phyloP scores from a whole-genome alignment of 1,284 basidiomycete species.

The Pulchroboletus neoregius region DNA sequence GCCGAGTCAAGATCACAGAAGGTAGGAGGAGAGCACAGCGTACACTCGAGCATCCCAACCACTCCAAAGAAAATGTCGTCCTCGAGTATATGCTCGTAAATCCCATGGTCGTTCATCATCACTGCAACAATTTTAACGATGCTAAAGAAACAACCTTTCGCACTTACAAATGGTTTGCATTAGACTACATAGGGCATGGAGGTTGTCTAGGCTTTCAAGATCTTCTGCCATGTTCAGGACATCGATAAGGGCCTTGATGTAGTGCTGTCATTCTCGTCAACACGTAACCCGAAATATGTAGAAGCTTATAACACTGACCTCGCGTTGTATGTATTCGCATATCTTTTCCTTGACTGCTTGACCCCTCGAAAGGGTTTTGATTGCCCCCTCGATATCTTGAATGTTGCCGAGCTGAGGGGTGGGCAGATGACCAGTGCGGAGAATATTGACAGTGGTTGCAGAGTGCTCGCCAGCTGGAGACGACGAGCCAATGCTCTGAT shows the following conservation, averaged over 20 bases:
- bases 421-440: slow-evolving; percentile 69
- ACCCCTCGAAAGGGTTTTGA: slow-evolving; percentile 65
- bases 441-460: slow-evolving; percentile 57
- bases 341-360: slow-evolving; percentile 71
- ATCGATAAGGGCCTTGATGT: slow-evolving; percentile 82
- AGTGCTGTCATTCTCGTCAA: slow-evolving; percentile 54
- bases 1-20: slow-evolving; percentile 11
- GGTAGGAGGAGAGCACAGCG: slow-evolving; percentile 33
- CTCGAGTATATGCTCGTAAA: slow-evolving; percentile 94
- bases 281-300: neutral
- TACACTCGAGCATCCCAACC: slow-evolving; percentile 96
- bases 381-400: slow-evolving; percentile 71
- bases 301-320: slow-evolving; percentile 43
- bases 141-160: slow-evolving; percentile 2
- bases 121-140: slow-evolving; percentile 49
- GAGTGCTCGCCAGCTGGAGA: slow-evolving; percentile 59
- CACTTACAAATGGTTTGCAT: slow-evolving; percentile 93
- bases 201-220: slow-evolving; percentile 81
- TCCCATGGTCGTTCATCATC: slow-evolving; percentile 89
- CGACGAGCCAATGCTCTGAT: slow-evolving; percentile 46
- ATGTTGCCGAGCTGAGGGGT: slow-evolving; percentile 68
- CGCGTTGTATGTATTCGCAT: slow-evolving; percentile 76
- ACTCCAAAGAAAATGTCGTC: slow-evolving; percentile 93
- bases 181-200: slow-evolving; percentile 87
- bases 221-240: slow-evolving; percentile 90